phyloP scores from a whole-genome alignment of 2,329 filamentous ascomycete genomes.

The Apiospora malaysiana region DNA sequence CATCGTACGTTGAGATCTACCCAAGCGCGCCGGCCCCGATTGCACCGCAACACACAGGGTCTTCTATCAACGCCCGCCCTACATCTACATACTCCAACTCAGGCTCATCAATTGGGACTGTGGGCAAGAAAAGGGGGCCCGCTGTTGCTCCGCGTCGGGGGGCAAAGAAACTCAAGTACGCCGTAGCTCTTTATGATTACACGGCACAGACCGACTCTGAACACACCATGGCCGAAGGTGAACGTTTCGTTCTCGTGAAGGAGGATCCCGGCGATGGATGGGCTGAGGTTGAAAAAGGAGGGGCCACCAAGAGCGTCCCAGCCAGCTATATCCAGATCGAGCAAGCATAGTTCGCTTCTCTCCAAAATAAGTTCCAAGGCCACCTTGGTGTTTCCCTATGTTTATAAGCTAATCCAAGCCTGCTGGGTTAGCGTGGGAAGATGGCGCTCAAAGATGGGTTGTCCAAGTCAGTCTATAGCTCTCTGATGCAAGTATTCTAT shows the following conservation, averaged over 20 bases:
- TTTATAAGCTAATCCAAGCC: background rate
- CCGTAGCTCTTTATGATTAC: constrained; percentile 93
- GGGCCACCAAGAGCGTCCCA: constrained; percentile 85
- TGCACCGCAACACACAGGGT: constrained; percentile 51
- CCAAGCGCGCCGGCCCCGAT: constrained; percentile 52
- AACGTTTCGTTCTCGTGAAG: constrained; percentile 87
- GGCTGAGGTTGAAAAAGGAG: constrained; percentile 95
- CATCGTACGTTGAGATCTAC: constrained; percentile 79
- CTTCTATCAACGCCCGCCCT: constrained; percentile 59
- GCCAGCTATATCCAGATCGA: constrained; percentile 85
- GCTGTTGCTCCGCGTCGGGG: constrained; percentile 89
- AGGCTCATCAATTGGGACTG: constrained; percentile 65
- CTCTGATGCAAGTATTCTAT: background rate
- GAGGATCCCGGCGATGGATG: constrained; percentile 92
- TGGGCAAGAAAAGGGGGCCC: constrained; percentile 82
- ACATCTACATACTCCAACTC: constrained; percentile 81
- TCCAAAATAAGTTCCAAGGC: constrained; percentile 2
- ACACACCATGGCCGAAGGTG: constrained; percentile 89
- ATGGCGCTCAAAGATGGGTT: background rate
- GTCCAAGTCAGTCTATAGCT: background rate
- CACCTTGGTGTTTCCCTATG: background rate
- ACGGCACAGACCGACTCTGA: constrained; percentile 83
- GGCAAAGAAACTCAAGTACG: constrained; percentile 92
- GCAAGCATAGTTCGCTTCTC: constrained; percentile 21
- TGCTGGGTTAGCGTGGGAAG: background rate